Base-by-base conservation (phyloP, 169 alveolate species). In the Theileria luwenshuni region DNA sequence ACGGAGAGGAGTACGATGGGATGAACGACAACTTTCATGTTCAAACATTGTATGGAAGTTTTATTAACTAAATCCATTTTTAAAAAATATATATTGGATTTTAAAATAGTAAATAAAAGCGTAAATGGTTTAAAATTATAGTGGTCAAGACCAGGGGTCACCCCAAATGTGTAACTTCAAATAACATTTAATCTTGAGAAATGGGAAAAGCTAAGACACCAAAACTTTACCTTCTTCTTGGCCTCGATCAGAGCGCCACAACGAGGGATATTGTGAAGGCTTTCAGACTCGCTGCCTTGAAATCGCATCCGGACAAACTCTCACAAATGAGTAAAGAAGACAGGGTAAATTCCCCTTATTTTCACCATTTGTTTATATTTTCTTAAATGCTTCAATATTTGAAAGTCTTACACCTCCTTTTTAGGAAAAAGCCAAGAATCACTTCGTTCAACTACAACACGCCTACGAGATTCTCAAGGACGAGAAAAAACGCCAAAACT, bases 1-100 rank as follows among this genome's bases (percentile, higher is more conserved):
- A 97, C 99, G 30, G 99, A 95, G 19, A 98, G 90, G 64, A 97
- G 90, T 8, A 97, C 99, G 61, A 95, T 92, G 49, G 99, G 99
- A 84, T 97, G 99, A 25, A 97, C 95, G 17, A 94, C 97, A 12
- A 96, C 95, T 74, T 79, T 79, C 41, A 38, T 38, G 58, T 73
- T 85, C 77, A 59, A 74, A 60, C 65, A 67, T 51, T 56, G 74
- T 47, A 71, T 69, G 42, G 77, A 80, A 60, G 63, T 83, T 64
- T 72, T 83, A 77, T 32, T 71, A 35, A 30, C 52, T 68, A 60
- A 59, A 47, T 84, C 83, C 86, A 68, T 70, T 79, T 71, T 79
- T 76, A 48, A 64, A 83, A 68, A 61, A 73, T 41, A 76, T 64
- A 27, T 74, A 77, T 67, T 64, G 63, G 59, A 68, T 75, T 74